Evolutionary conservation across 176 grass and related monocot genomes (phyloP), one percentile per base, ranked within the genome.

Genomic region (Echinochloa phyllopogon): DNA sequence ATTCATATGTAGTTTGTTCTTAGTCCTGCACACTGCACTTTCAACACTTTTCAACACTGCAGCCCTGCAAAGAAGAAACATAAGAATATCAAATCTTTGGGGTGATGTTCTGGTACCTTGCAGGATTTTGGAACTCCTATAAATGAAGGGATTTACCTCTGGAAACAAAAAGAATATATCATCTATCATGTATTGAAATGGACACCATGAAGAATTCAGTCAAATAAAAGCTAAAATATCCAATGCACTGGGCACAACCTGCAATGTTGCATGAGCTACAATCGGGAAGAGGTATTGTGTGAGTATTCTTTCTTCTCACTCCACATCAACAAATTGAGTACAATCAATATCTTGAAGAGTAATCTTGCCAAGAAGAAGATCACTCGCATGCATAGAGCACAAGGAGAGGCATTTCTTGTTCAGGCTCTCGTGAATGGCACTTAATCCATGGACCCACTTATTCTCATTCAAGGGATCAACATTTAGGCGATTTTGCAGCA

Each of bases 381-480:
- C 89, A 39, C 85, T 93, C 74, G 93, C 85, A 70, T 98, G 96
- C 60, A 86, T 83, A 69, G 87, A 78, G 67, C 96, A 98, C 56
- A 98, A 79, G 44, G 95, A 85, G 38, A 95, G 84, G 74, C 93
- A 95, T 82, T 98, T 98, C 80, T 95, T 98, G 80, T 98, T 95
- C 42, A 98, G 65, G 67, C 96, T 95, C 80, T 98, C 93, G 53
- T 98, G 96, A 76, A 94, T 86, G 62, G 80, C 79, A 57, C 96
- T 87, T 85, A 98, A 77, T 59, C 93, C 91, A 33, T 84, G 83
- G 6, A 95, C 83, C 96, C 96, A 98, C 69, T 93, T 95, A 24
- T 90, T 93, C 78, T 89, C 93, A 83, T 98, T 92, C 61, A 90
- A 78, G 8, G 96, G 96, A 86, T 98, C 89, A 52, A 98, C 27